phyloP scores from a whole-genome alignment of 345 rosid species.

The Murraya koenigii region DNA sequence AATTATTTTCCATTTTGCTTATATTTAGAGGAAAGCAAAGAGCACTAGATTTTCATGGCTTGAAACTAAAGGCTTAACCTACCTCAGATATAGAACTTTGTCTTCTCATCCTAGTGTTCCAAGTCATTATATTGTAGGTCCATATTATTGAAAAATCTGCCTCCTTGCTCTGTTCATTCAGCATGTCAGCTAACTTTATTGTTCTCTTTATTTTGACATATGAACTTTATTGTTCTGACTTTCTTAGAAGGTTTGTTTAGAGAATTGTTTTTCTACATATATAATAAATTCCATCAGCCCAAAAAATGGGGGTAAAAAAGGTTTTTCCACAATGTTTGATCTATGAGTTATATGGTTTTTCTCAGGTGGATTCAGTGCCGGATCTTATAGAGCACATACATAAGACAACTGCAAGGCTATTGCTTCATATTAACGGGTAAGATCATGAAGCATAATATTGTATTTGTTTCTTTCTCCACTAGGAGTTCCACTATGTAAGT shows the following conservation, averaged over 20 bases:
- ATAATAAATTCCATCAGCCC: not conserved
- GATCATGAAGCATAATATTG: constrained; percentile 6
- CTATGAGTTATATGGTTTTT: constrained; percentile 14
- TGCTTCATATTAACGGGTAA: constrained; percentile 96
- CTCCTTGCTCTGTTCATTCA: not conserved
- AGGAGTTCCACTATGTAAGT: constrained; percentile 1
- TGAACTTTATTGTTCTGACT: not conserved
- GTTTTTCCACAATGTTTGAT: not conserved
- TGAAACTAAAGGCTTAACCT: not conserved
- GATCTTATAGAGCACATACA: constrained; percentile 78
- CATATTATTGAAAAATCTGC: not conserved
- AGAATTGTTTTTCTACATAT: not conserved
- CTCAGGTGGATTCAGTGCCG: constrained; percentile 88
- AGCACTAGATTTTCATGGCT: not conserved
- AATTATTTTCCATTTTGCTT: not conserved
- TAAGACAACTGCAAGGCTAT: constrained; percentile 79
- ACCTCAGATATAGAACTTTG: not conserved
- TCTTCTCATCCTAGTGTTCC: not conserved
- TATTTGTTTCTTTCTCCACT: not conserved
- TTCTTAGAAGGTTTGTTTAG: not conserved
- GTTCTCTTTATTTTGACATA: not conserved
- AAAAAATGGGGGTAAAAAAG: too few relatives aligned
- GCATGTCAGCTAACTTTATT: not conserved
- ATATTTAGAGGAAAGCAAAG: not conserved
- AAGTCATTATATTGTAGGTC: not conserved